These are phyloP conservation scores for Dryas octopetala DNA, from an alignment of 306 rosid genomes.

Conservation along the genomic window DNA sequence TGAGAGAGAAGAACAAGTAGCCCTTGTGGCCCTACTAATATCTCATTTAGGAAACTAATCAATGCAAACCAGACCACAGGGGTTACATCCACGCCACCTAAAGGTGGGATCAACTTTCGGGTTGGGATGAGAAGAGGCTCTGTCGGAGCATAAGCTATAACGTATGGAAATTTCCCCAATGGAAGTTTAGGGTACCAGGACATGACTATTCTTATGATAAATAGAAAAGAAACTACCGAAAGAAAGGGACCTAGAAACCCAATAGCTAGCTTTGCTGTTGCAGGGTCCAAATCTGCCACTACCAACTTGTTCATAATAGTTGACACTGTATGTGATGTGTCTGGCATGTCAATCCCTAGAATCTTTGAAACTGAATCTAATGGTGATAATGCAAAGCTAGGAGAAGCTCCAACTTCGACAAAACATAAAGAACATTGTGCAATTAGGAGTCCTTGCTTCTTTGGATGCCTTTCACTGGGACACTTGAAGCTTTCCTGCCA, in stretches of 20 bases:
- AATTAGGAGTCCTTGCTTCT: conserved; percentile 17
- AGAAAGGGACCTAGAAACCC: conserved; percentile 78
- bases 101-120: conserved; percentile 85
- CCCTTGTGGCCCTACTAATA: conserved; percentile 96
- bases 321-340: conserved; percentile 28
- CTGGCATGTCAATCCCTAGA: conserved; percentile 27
- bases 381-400: conserved; percentile 17
- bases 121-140: conserved; percentile 78
- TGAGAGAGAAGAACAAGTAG: conserved; percentile 89
- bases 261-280: conserved; percentile 70
- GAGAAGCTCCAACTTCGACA: conserved; percentile 25
- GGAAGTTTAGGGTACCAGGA: conserved; percentile 96
- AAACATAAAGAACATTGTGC: conserved; percentile 41
- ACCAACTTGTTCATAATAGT: conserved; percentile 36
- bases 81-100: conserved; percentile 89
- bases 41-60: conserved; percentile 85
- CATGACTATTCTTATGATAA: conserved; percentile 80
- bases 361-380: conserved; percentile 26
- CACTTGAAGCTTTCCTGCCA: conserved; percentile 51
- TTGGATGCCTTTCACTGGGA: conserved; percentile 30
- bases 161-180: conserved; percentile 80
- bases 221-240: conserved; percentile 66
- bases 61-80: conserved; percentile 97
- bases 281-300: conserved; percentile 78
- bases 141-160: conserved; percentile 88